Evolutionary conservation across 1,284 basidiomycete genomes (phyloP), one percentile per base, ranked within the genome.

Genomic region (Thelephora terrestris): DNA sequence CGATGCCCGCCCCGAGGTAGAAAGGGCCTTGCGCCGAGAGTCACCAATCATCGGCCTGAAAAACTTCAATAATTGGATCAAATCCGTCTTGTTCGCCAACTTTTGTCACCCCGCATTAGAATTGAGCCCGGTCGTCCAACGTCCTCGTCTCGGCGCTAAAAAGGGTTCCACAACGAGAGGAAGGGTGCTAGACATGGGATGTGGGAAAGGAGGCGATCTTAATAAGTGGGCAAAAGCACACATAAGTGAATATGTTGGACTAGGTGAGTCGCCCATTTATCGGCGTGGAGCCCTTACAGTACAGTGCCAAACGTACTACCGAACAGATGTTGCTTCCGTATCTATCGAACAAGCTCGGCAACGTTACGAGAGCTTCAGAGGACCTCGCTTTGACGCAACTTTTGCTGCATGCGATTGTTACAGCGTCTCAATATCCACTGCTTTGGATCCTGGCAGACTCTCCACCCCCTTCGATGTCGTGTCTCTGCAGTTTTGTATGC

Each of bases 1-100:
- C 68, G 99, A 99, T 64, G 76, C 81, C 39, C 81, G 96, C 9
- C 91, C 89, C 4, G 93, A 99, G 52, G 85, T 95, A 10, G 93
- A 91, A 47, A 77, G 91, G 25, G 73, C 81, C 7, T 81, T 86
- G 54, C 85, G 96, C 34, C 78, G 80, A 54, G 81, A 85, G n/a
- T 97, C 93, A 5, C 91, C 93, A 29, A 99, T 99, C 60, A 91
- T 97, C 50, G 93, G 92, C 20, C 75, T 99, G 49, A 94, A 95
- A 66, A 90, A 81, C 63, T 99, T 98, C 71, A 99, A 99, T 71
- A 99, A 99, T 69, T 99, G 96, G 94, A 84, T 97, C 58, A 98
- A 98, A 67, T 91, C 90, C 12, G 91, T 96, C 9, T 74, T 97
- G 52, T 95, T 98, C 58, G 85, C 85, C 7, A 85, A 84, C 47